Base-by-base conservation (phyloP, 2,329 filamentous ascomycete species). In the Epichloe hybrida region DNA sequence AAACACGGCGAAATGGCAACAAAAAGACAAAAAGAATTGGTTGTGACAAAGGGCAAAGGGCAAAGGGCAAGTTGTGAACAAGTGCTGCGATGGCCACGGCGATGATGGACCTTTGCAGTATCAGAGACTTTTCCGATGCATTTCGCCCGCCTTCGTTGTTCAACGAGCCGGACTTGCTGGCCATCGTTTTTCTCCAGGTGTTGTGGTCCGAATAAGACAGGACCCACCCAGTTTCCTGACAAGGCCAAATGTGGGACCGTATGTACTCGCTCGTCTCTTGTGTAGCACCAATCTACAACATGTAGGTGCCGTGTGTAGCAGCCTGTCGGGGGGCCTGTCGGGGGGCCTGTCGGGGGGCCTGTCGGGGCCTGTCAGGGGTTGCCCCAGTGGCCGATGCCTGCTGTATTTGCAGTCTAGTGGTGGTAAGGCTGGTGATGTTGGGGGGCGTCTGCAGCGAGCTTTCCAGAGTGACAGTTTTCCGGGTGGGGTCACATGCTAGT, bases 171-270 rank as follows among this genome's bases (percentile, higher is more conserved):
- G 56, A 62, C 64, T 64, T 17, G 61, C 61, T 63, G 61, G 61
- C 56, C 56, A 51, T 65, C 58, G 63, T 59, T 65, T 66, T 67
- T 66, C 61, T 66, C 59, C 57, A 65, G 63, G 60, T 66, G 64
- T 67, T 64, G 64, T 66, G 64, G 64, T 65, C 63, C 62, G 64
- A 67, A 66, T 65, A 66, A 65, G 64, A 63, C 64, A 62, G 53
- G 57, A 52, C 57, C 54, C 48, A 54, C 17, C 17, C 17, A 17
- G 48, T 51, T 53, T 49, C 50, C 49, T 47, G 46, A 53, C 52
- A 52, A 47, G 53, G 49, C 49, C 49, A 50, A 49, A 34, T 46
- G 47, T 36, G 51, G 51, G 47, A 17, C 51, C 23, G 23, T 3
- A 27, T 7, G 23, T 3, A 27, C 17, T 17, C 17, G 17, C 23